phyloP scores from a whole-genome alignment of 805 yeast genomes.

The Spathaspora sp. region DNA sequence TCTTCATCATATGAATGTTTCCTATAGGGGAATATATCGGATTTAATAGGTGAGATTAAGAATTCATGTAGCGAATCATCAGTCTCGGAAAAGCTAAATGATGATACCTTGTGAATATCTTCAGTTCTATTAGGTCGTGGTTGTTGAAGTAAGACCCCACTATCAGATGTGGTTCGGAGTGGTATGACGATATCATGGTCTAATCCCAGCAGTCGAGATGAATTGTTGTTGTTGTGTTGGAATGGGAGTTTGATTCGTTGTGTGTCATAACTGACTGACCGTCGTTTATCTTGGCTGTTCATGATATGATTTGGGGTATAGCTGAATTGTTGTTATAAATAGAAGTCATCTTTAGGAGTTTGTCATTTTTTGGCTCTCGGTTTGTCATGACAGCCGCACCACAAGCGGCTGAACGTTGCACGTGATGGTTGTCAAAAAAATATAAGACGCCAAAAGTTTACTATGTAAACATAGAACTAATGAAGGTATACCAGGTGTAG shows the following conservation, averaged over 20 bases:
- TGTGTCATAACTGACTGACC: slow-evolving; percentile 11
- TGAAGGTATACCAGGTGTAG: too few relatives aligned
- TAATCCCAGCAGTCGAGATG: slow-evolving; percentile 1
- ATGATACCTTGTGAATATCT: background rate
- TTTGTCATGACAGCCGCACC: too few relatives aligned
- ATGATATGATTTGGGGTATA: background rate
- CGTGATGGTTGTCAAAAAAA: too few relatives aligned
- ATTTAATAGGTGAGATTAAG: slow-evolving; percentile 1
- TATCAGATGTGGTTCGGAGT: slow-evolving; percentile 17
- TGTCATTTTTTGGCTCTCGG: too few relatives aligned
- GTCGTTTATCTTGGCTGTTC: slow-evolving; percentile 3
- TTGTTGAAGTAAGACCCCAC: slow-evolving; percentile 11
- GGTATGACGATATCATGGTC: background rate
- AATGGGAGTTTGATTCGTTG: slow-evolving; percentile 10
- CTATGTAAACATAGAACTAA: too few relatives aligned
- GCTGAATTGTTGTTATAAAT: background rate
- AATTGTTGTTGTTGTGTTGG: slow-evolving; percentile 4
- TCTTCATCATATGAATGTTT: slow-evolving; percentile 1
- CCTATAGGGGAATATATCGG: slow-evolving; percentile 6
- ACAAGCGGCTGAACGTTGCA: too few relatives aligned
- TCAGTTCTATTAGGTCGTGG: background rate
- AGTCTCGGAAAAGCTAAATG: slow-evolving; percentile 4
- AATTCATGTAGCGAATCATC: slow-evolving; percentile 8
- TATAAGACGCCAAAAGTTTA: too few relatives aligned
- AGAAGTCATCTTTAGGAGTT: too few relatives aligned